Percentiles rank a stretch among this genome's conserved stretches.
Conservation (phyloP, 2,329 filamentous ascomycete species). For the Diaporthe australafricana region DNA sequence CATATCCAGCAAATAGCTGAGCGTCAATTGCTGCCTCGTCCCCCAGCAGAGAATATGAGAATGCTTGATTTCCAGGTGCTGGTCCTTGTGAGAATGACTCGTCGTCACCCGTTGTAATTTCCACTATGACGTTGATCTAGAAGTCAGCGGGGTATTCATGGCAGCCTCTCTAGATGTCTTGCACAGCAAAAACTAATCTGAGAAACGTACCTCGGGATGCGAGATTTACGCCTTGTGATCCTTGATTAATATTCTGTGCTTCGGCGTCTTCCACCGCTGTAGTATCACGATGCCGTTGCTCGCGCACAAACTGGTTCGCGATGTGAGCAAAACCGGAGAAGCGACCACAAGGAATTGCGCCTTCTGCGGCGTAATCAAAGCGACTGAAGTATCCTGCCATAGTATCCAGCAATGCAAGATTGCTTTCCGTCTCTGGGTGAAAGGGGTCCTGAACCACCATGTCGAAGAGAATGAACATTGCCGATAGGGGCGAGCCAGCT, state of each 20-base stretch:
- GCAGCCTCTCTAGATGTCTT: fast-evolving
- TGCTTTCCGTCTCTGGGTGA: background rate
- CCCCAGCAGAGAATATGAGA: background rate
- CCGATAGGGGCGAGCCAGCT: background rate
- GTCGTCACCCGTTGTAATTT: background rate
- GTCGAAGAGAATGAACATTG: constrained; percentile 17
- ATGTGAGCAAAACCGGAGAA: constrained; percentile 20
- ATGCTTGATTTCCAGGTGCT: background rate
- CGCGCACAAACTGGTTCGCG: background rate
- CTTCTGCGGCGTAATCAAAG: background rate
- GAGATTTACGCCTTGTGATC: background rate
- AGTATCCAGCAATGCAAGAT: background rate
- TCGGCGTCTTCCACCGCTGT: background rate
- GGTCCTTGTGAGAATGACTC: background rate
- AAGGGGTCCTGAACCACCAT: background rate
- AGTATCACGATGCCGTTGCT: background rate
- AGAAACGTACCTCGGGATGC: background rate
- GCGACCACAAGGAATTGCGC: background rate
- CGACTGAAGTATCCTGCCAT: background rate
- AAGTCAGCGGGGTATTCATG: background rate
- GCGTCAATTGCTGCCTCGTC: background rate
- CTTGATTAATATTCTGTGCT: background rate
- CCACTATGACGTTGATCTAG: background rate
- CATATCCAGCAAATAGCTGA: background rate
- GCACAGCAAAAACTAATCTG: background rate